These are phyloP conservation scores for Tetraselmis chui DNA, from an alignment of 139 green algal species.

Conservation along the genomic window DNA sequence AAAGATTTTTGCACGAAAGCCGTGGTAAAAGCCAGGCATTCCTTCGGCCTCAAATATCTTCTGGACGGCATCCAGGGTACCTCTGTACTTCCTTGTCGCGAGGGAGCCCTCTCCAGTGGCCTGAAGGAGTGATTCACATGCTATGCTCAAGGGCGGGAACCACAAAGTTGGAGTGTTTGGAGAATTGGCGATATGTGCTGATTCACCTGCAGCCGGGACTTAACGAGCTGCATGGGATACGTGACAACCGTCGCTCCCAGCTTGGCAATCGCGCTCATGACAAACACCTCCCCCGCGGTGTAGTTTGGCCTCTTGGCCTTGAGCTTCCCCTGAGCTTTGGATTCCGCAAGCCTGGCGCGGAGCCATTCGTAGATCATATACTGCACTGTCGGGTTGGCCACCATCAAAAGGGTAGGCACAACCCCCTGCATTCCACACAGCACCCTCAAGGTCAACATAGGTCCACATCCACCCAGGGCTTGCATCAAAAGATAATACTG, in stretches of 20 bases:
- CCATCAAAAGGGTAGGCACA: constrained; percentile 78
- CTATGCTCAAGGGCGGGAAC: neutral
- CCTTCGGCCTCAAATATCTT: neutral
- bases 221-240: constrained; percentile 91
- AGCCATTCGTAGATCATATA: constrained; percentile 84
- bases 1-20: neutral
- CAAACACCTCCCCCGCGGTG: constrained; percentile 68
- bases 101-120: neutral
- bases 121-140: neutral
- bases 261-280: constrained; percentile 79
- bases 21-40: neutral
- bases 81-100: neutral
- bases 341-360: constrained; percentile 16
- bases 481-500: no score
- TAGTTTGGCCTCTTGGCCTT: constrained; percentile 13
- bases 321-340: constrained; percentile 7
- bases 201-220: constrained; percentile 62
- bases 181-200: neutral
- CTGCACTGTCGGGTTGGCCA: constrained; percentile 78
- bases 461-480: no score
- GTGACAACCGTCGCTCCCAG: constrained; percentile 85
- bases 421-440: constrained; percentile 61
- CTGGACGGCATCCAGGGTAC: neutral
- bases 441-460: constrained; percentile 27
- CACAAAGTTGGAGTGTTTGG: neutral